Evolutionary conservation across 2,329 filamentous ascomycete species (phyloP).

Genomic region (Cordyceps militaris): DNA sequence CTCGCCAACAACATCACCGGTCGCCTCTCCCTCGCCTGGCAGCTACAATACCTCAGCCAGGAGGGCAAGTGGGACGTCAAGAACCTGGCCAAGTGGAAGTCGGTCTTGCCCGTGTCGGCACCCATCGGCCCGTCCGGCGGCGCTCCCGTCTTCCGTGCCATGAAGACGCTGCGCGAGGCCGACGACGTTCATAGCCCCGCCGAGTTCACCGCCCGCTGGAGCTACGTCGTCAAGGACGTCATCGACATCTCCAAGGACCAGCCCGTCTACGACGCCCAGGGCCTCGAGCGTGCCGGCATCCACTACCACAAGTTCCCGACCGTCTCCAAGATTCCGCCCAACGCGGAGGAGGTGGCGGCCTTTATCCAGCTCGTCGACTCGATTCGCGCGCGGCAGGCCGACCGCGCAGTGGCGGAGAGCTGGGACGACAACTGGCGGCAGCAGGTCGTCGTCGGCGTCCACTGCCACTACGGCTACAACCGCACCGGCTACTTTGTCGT

Average conservation of each 20-base stretch:
- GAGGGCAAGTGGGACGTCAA: constrained; percentile 98
- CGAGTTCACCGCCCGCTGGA: constrained; percentile 63
- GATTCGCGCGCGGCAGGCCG: constrained; percentile 47
- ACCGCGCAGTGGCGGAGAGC: constrained; percentile 30
- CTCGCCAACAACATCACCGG: constrained; percentile 66
- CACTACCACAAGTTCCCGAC: constrained; percentile 84
- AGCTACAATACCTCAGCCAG: constrained; percentile 78
- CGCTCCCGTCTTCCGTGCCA: constrained; percentile 66
- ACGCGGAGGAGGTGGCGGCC: constrained; percentile 42
- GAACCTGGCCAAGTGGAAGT: constrained; percentile 87
- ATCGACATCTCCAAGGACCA: constrained; percentile 88
- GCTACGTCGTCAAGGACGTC: constrained; percentile 61
- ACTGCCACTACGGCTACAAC: constrained; percentile 96
- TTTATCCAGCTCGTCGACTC: constrained; percentile 54
- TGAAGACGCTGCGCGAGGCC: constrained; percentile 89
- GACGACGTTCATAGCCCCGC: constrained; percentile 75
- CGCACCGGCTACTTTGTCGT: constrained; percentile 87
- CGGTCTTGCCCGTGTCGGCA: constrained; percentile 67
- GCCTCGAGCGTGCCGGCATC: constrained; percentile 58
- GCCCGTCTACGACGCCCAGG: constrained; percentile 77
- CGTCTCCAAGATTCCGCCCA: constrained; percentile 82
- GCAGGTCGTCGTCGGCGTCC: constrained; percentile 62
- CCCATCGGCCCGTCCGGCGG: constrained; percentile 52
- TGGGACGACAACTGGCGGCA: constrained; percentile 30
- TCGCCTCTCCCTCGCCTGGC: constrained; percentile 79